A percentile compares a stretch with the other conserved stretches of the same genome.
These are phyloP conservation scores for Protomyces lactucae-debilis DNA, from an alignment of 1,139 yeast genomes.

Conservation along the genomic window DNA sequence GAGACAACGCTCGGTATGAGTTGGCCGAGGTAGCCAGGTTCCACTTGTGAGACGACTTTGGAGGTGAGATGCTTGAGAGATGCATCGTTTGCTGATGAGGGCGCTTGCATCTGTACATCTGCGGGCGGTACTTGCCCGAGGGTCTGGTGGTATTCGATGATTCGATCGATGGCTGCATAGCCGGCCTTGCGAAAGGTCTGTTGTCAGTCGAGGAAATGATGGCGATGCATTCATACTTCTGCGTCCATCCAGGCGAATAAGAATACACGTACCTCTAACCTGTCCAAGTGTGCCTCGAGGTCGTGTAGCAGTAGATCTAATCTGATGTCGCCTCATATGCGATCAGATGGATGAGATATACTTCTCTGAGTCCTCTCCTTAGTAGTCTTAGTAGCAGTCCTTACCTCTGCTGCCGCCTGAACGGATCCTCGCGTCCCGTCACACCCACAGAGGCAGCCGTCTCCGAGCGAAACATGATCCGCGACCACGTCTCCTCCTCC, in stretches of 20 bases:
- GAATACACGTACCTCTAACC: too few relatives aligned
- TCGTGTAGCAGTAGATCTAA: too few relatives aligned
- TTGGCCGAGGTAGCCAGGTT: constrained; percentile 33
- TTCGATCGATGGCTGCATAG: constrained; percentile 33
- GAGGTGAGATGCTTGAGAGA: neutral
- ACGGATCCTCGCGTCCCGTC: neutral
- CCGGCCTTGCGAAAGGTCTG: constrained; percentile 31
- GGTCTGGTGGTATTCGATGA: constrained; percentile 31
- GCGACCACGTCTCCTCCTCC: neutral
- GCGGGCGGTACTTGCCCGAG: constrained; percentile 25
- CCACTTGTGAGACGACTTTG: constrained; percentile 31
- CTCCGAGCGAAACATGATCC: neutral
- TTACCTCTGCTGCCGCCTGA: neutral
- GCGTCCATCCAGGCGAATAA: neutral
- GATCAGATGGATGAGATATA: too few relatives aligned
- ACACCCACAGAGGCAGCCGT: neutral
- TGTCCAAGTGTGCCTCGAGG: too few relatives aligned
- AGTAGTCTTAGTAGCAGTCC: too few relatives aligned
- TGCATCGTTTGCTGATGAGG: neutral
- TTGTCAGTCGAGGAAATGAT: neutral
- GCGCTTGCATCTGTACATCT: neutral
- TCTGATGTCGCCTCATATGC: too few relatives aligned
- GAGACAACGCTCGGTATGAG: constrained; percentile 31
- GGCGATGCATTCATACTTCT: neutral
- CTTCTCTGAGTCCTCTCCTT: too few relatives aligned